Evolutionary conservation across 2,329 filamentous ascomycete species (phyloP).

Genomic region (Alternaria angustiovoidea): DNA sequence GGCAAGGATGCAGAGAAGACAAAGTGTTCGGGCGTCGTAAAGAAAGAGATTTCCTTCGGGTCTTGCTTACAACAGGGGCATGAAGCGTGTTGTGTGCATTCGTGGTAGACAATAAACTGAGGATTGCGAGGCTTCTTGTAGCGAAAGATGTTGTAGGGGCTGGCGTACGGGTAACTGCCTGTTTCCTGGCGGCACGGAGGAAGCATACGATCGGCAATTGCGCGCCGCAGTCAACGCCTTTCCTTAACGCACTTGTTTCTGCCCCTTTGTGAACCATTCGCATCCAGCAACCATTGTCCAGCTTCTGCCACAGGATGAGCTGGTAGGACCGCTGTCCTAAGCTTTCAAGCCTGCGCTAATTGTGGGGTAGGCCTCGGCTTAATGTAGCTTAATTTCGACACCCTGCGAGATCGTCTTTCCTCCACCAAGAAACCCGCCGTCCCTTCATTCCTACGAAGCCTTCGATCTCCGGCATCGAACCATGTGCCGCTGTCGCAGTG

Average conservation of each 20-base stretch:
- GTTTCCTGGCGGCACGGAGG: not conserved
- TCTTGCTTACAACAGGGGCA: not conserved
- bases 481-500: constrained; percentile 9
- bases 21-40: no score
- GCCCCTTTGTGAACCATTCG: not conserved
- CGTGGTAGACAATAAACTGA: not conserved
- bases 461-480: constrained; percentile 1
- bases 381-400: constrained; percentile 26
- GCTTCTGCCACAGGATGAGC: not conserved
- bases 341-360: constrained; percentile 5
- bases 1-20: no score
- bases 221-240: not conserved
- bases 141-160: not conserved
- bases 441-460: not conserved
- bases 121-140: not conserved
- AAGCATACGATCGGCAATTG: not conserved
- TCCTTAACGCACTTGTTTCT: no score
- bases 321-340: not conserved
- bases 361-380: constrained; percentile 21
- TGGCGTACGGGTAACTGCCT: not conserved
- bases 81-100: not conserved
- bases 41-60: no score
- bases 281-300: not conserved
- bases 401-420: constrained; percentile 1
- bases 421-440: constrained; percentile 3